Evolutionary conservation across 2,329 filamentous ascomycete genomes (phyloP).

Genomic region (Pyrenochaeta sp.): DNA sequence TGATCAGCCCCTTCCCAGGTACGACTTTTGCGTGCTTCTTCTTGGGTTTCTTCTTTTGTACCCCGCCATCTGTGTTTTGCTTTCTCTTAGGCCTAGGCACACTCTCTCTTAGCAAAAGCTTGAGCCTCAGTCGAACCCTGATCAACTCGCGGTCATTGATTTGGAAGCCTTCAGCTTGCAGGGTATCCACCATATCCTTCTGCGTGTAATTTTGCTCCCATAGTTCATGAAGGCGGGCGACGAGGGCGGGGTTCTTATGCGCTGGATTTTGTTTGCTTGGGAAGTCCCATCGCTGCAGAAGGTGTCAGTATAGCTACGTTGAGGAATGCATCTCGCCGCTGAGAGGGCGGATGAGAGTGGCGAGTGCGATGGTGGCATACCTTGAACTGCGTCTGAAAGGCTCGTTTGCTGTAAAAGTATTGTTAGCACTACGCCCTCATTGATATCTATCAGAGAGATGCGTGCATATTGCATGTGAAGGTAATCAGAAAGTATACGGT

Average conservation of each 20-base stretch:
- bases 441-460: neutral
- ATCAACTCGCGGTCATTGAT: slow-evolving; percentile 76
- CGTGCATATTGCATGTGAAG: neutral
- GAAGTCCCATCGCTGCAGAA: slow-evolving; percentile 72
- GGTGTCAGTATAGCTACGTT: slow-evolving; percentile 11
- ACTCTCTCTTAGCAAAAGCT: slow-evolving; percentile 67
- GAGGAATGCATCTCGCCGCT: neutral
- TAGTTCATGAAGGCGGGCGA: slow-evolving; percentile 75
- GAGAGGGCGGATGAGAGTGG: neutral
- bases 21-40: slow-evolving; percentile 22
- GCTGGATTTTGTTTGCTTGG: slow-evolving; percentile 76
- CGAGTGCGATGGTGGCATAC: slow-evolving; percentile 18
- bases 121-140: slow-evolving; percentile 73
- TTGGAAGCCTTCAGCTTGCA: slow-evolving; percentile 76
- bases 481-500: slow-evolving; percentile 30
- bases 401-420: slow-evolving; percentile 68
- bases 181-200: slow-evolving; percentile 74
- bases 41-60: slow-evolving; percentile 21
- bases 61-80: slow-evolving; percentile 33
- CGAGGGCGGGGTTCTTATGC: slow-evolving; percentile 72
- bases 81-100: slow-evolving; percentile 62
- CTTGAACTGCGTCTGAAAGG: slow-evolving; percentile 78
- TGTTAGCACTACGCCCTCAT: slow-evolving; percentile 16
- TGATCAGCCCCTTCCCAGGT: slow-evolving; percentile 30
- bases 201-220: slow-evolving; percentile 79